These are phyloP conservation scores for Ustilago nuda DNA, from an alignment of 1,284 basidiomycete species.

Conservation along the genomic window DNA sequence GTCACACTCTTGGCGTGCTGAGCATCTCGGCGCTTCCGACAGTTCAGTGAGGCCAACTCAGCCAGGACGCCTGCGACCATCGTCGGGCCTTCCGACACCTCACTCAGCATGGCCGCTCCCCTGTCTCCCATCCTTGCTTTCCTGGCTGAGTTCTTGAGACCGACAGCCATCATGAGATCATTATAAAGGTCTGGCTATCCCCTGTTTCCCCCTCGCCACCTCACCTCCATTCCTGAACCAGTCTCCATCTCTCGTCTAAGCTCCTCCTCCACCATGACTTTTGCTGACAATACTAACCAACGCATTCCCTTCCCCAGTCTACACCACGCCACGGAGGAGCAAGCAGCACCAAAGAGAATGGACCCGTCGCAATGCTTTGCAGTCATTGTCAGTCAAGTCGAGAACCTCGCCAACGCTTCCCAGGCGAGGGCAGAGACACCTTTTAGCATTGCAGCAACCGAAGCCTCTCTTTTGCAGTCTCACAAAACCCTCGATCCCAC, in stretches of 20 bases:
- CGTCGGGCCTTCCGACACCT: background rate
- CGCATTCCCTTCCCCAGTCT: background rate
- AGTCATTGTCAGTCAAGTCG: conserved; percentile 5
- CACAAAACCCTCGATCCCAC: background rate
- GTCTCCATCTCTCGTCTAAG: too few species aligned
- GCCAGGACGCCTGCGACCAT: conserved; percentile 1
- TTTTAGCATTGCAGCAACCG: conserved; percentile 1
- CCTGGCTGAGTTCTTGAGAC: background rate
- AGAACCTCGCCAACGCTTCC: conserved; percentile 7
- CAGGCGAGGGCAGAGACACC: background rate
- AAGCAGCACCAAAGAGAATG: background rate
- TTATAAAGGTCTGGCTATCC: background rate
- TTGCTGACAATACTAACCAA: background rate
- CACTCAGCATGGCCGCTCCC: background rate
- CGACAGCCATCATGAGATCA: background rate
- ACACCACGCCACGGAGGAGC: background rate
- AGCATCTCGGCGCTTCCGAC: conserved; percentile 11
- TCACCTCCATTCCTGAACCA: background rate
- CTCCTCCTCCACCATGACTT: background rate
- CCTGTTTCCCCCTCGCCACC: background rate
- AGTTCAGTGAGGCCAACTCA: too few species aligned
- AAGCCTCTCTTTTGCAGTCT: conserved; percentile 11
- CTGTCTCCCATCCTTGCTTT: background rate
- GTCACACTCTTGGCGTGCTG: background rate
- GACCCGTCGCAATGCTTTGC: conserved; percentile 9